These are phyloP conservation scores for Thelonectria discophora DNA, from an alignment of 2,329 filamentous ascomycete genomes.

Conservation along the genomic window DNA sequence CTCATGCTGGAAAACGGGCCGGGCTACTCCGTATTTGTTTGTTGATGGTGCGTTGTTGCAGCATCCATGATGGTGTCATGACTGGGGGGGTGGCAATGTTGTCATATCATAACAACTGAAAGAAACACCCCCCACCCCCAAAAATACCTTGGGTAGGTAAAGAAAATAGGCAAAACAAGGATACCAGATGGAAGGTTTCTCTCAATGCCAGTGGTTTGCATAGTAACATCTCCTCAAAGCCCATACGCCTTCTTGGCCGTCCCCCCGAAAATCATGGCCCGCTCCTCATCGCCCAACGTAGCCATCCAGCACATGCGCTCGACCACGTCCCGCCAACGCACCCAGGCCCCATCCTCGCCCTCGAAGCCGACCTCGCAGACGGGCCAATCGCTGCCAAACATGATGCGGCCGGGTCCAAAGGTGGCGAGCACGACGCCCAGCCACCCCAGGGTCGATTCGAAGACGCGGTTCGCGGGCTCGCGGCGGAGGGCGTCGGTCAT, in stretches of 20 bases:
- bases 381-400: slow-evolving; percentile 96
- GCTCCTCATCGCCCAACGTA: slow-evolving; percentile 66
- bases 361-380: slow-evolving; percentile 76
- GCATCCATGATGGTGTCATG: slow-evolving; percentile 3
- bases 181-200: too few relatives aligned
- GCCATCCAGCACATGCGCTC: slow-evolving; percentile 72
- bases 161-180: too few relatives aligned
- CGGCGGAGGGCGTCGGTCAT: slow-evolving; percentile 67
- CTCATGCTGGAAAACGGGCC: neutral
- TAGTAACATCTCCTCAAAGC: slow-evolving; percentile 45
- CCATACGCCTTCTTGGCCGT: slow-evolving; percentile 78
- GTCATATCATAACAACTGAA: slow-evolving; percentile 1
- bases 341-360: slow-evolving; percentile 66
- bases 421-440: slow-evolving; percentile 74
- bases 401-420: slow-evolving; percentile 77
- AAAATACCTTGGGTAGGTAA: too few relatives aligned
- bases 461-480: slow-evolving; percentile 63
- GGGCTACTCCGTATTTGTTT: neutral
- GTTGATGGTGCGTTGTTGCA: neutral
- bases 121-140: neutral
- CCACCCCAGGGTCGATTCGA: slow-evolving; percentile 74
- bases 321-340: slow-evolving; percentile 77
- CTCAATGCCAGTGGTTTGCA: too few relatives aligned
- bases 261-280: slow-evolving; percentile 74
- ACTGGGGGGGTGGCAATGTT: neutral